These are phyloP conservation scores for Apophysomyces trapeziformis DNA, from an alignment of 371 early-diverging fungal species.

Conservation along the genomic window DNA sequence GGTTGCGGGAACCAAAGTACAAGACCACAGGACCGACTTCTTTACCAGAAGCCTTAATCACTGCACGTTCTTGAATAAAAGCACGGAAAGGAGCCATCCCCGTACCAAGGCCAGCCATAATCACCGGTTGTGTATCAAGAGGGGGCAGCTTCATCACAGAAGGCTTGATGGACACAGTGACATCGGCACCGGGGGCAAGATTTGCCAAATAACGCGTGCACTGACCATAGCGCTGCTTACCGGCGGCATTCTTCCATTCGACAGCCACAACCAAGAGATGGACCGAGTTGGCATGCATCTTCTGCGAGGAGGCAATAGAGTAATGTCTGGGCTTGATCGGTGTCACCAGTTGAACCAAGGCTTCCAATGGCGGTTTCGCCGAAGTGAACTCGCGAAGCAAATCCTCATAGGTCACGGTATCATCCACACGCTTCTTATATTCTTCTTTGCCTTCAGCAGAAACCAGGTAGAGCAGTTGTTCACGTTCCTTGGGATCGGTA, in stretches of 20 bases:
- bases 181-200: slow-evolving; percentile 67
- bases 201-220: slow-evolving; percentile 87
- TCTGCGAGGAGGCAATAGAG: slow-evolving; percentile 90
- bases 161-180: slow-evolving; percentile 92
- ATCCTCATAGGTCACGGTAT: slow-evolving; percentile 87
- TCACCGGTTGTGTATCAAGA: slow-evolving; percentile 81
- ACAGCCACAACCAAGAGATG: slow-evolving; percentile 91
- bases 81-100: slow-evolving; percentile 98
- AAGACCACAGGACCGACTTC: slow-evolving; percentile 90
- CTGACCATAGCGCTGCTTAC: slow-evolving; percentile 81
- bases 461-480: slow-evolving; percentile 71
- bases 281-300: slow-evolving; percentile 85
- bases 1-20: slow-evolving; percentile 94
- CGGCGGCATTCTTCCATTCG: slow-evolving; percentile 75
- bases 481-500: slow-evolving; percentile 72
- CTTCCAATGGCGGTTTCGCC: slow-evolving; percentile 74
- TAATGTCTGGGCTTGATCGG: slow-evolving; percentile 94
- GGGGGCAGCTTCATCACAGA: slow-evolving; percentile 94
- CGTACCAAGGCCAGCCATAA: slow-evolving; percentile 96
- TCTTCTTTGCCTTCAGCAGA: slow-evolving; percentile 79
- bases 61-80: slow-evolving; percentile 91
- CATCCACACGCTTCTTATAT: slow-evolving; percentile 82
- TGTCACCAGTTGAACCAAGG: slow-evolving; percentile 74
- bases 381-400: slow-evolving; percentile 85
- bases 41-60: slow-evolving; percentile 74